Evolutionary conservation across 116 monocot genomes (phyloP), one percentile per base, ranked within the genome.

Genomic region (Iris pallida): DNA sequence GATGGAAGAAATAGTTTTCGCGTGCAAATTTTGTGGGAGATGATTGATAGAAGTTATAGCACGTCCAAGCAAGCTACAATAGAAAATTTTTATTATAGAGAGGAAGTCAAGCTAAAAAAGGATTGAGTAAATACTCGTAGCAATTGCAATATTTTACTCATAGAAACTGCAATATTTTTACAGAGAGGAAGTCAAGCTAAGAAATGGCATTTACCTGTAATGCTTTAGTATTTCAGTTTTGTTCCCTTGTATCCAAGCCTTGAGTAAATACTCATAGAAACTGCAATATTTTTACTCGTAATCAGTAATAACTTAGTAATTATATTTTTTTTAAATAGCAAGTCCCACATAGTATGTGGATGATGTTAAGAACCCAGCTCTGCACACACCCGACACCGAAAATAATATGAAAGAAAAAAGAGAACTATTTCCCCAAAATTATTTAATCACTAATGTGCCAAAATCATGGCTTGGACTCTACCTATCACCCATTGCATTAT

Each of bases 191-290:
- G n/a, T n/a, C n/a, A n/a, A n/a, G n/a, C n/a, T 51, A 13, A 51
- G 49, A 6, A 42, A 9, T 61, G 60, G 5, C 44, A 30, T 30
- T 30, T 30, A 95, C 95, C 95, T 88, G 70, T 95, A 95, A 80
- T 86, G 86, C 73, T 91, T 91, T 68, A 95, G 88, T 67, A 40
- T 16, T 52, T 85, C 98, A 57, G 93, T 93, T 86, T 83, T 92
- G 64, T 98, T 98, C 69, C 98, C 93, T 82, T 88, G 98, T 61
- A 98, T 71, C 98, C 98, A 98, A 5, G 61, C 98, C 79, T 98
- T 98, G 30, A 98, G 93, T 73, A 98, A 79, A 78, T 98, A 98
- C 59, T 98, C 98, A 71, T 98, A 98, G 80, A 98, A 98, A 74
- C 98, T 98, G 93, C 86, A 89, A 71, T 45, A 61, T 20, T 30